phyloP scores from a whole-genome alignment of 768 basidiomycete genomes.

The Xerocomus spinulosus region DNA sequence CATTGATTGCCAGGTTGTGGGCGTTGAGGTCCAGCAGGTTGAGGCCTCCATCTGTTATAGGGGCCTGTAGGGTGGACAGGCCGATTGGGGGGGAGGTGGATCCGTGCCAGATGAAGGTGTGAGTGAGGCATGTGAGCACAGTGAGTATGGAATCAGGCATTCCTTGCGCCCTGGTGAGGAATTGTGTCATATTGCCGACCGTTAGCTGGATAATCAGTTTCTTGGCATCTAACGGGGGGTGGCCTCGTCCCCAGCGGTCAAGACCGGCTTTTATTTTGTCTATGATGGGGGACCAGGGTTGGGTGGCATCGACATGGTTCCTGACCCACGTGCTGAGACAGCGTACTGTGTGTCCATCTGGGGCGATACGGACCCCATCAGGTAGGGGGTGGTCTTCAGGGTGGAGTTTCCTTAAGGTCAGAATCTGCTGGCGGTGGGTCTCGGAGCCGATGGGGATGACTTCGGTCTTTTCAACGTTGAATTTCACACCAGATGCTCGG shows the following conservation, averaged over 20 bases:
- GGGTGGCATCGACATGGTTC: conserved; percentile 9
- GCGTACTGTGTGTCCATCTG: conserved; percentile 11
- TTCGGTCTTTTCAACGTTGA: conserved; percentile 23
- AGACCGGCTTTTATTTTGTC: conserved; percentile 19
- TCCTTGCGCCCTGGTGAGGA: conserved; percentile 24
- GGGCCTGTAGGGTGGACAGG: background rate
- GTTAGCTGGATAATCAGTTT: conserved; percentile 17
- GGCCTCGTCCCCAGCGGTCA: background rate
- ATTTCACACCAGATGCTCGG: conserved; percentile 3
- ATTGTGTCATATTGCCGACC: conserved; percentile 23
- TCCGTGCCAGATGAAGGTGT: background rate
- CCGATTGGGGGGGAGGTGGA: background rate
- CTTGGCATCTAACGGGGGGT: conserved; percentile 17
- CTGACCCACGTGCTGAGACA: conserved; percentile 23
- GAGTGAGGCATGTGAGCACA: too few species aligned
- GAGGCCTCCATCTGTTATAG: background rate
- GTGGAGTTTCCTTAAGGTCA: background rate
- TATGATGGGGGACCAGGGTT: conserved; percentile 12
- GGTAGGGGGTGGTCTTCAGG: background rate
- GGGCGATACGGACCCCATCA: background rate
- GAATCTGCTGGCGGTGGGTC: background rate
- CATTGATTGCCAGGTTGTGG: background rate
- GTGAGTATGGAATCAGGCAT: background rate
- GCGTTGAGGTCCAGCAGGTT: background rate
- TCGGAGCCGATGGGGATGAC: conserved; percentile 28